These are phyloP conservation scores for Phytophthora pini DNA, from an alignment of 352 stramenopile genomes.

Conservation along the genomic window DNA sequence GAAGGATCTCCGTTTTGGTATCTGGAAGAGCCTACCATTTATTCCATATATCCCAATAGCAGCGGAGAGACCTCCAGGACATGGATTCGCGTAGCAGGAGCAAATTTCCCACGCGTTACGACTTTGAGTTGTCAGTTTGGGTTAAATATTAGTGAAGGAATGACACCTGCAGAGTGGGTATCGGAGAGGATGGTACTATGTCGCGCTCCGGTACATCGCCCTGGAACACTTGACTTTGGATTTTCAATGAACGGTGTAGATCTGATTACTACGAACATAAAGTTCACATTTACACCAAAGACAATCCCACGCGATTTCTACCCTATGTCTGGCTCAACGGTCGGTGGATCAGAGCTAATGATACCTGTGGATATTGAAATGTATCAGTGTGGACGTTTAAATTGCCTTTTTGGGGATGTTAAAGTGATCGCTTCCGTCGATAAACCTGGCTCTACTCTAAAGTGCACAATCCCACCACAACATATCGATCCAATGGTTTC, in stretches of 20 bases:
- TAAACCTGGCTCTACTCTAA: conserved; percentile 5
- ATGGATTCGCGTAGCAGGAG: conserved; percentile 30
- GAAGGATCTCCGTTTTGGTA: conserved; percentile 52
- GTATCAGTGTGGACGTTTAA: conserved; percentile 27
- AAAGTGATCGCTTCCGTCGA: conserved; percentile 18
- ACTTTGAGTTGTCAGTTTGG: conserved; percentile 60
- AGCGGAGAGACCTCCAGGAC: conserved; percentile 22
- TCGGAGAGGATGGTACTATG: conserved; percentile 38
- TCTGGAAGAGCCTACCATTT: conserved; percentile 34
- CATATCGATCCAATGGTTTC: conserved; percentile 15
- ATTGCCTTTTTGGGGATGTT: conserved; percentile 37
- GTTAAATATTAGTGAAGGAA: not conserved
- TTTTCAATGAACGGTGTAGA: conserved; percentile 71
- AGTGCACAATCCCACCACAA: conserved; percentile 35
- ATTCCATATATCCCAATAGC: conserved; percentile 27
- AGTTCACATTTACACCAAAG: conserved; percentile 38
- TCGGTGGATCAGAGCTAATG: conserved; percentile 38
- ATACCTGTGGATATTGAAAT: conserved; percentile 24
- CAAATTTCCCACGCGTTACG: conserved; percentile 41
- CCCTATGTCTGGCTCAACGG: conserved; percentile 34
- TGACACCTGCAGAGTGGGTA: conserved; percentile 32
- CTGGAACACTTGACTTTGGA: conserved; percentile 28
- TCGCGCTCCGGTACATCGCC: conserved; percentile 30
- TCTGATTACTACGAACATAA: conserved; percentile 33
- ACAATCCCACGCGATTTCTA: conserved; percentile 15